Conservation (phyloP, 257 asterid species). For the Plectranthus barbatus region DNA sequence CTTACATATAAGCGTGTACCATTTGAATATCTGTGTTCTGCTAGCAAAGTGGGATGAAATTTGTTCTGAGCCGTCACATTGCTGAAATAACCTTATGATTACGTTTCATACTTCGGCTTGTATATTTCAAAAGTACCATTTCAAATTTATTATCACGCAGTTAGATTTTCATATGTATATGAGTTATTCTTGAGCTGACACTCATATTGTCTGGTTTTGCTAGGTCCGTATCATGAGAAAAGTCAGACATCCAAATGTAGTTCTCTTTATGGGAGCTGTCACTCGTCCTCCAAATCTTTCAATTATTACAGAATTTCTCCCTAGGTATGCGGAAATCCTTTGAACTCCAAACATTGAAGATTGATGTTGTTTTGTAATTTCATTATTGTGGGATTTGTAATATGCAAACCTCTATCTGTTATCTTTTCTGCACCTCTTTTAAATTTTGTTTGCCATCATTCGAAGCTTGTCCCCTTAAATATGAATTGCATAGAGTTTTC, state of each 20-base stretch:
- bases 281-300: constrained; percentile 97
- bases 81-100: neutral
- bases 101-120: neutral
- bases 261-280: constrained; percentile 96
- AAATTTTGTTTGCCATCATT: neutral
- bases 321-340: constrained; percentile 51
- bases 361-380: constrained; percentile 2
- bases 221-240: constrained; percentile 83
- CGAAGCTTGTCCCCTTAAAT: neutral
- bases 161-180: neutral
- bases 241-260: constrained; percentile 89
- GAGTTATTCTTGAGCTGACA: constrained; percentile 16
- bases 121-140: neutral
- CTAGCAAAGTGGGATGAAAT: neutral
- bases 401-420: neutral
- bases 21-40: neutral
- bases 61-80: neutral
- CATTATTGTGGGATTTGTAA: neutral
- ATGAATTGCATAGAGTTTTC: neutral
- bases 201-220: constrained; percentile 24
- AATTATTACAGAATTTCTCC: constrained; percentile 88
- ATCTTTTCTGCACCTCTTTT: neutral
- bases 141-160: constrained; percentile 1
- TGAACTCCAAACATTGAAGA: neutral
- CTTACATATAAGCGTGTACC: neutral